phyloP scores from a whole-genome alignment of 2,329 filamentous ascomycete genomes.

The Aschersonia sp. region DNA sequence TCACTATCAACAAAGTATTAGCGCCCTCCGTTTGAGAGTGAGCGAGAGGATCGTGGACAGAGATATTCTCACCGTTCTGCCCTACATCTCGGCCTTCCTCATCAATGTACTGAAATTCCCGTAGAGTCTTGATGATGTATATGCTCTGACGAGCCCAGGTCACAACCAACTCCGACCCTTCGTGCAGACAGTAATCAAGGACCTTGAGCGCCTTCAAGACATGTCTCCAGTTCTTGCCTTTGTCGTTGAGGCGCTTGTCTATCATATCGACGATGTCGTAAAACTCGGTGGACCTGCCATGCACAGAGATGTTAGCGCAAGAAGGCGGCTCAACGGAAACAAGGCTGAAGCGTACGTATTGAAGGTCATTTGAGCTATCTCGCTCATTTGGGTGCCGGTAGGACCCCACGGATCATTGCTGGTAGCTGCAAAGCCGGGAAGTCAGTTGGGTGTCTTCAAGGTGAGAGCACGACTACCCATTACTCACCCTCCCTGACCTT shows the following conservation, averaged over 20 bases:
- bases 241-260: slow-evolving; percentile 96
- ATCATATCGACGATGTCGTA: slow-evolving; percentile 99
- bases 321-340: not conserved
- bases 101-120: slow-evolving; percentile 93
- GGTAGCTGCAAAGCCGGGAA: slow-evolving; percentile 51
- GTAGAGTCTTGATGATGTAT: slow-evolving; percentile 96
- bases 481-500: slow-evolving; percentile 86
- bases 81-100: slow-evolving; percentile 93
- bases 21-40: slow-evolving; percentile 1
- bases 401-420: slow-evolving; percentile 99
- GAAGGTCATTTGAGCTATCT: slow-evolving; percentile 95
- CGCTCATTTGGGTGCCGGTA: slow-evolving; percentile 94
- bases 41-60: not conserved
- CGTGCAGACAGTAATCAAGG: slow-evolving; percentile 92
- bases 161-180: slow-evolving; percentile 90
- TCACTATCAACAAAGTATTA: slow-evolving; percentile 42
- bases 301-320: not conserved
- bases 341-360: slow-evolving; percentile 60
- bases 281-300: slow-evolving; percentile 74
- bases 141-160: slow-evolving; percentile 97
- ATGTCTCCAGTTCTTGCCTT: slow-evolving; percentile 99
- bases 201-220: slow-evolving; percentile 96
- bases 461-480: not conserved
- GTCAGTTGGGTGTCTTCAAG: slow-evolving; percentile 6
- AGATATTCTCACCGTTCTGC: slow-evolving; percentile 63